These are phyloP conservation scores for Rosa chinensis DNA, from an alignment of 306 rosid species.

Conservation along the genomic window DNA sequence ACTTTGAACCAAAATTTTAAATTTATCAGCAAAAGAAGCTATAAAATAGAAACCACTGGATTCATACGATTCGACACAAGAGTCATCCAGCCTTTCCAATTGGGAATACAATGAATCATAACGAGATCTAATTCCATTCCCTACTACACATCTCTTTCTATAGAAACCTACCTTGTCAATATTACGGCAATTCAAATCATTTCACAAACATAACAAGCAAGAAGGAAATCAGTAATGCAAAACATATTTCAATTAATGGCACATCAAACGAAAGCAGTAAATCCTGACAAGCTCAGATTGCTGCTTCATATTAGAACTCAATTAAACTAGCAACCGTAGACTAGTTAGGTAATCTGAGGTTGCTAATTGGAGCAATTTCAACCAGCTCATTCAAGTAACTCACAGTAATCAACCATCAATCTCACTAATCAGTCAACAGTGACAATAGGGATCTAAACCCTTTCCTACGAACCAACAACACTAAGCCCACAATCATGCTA, in stretches of 20 bases:
- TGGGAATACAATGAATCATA: background rate
- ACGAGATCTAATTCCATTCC: background rate
- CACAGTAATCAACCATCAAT: background rate
- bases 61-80: background rate
- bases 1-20: background rate
- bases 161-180: background rate
- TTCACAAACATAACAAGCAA: background rate
- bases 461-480: background rate
- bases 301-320: background rate
- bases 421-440: background rate
- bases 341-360: background rate
- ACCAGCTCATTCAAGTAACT: background rate
- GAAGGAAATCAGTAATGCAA: background rate
- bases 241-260: background rate
- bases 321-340: background rate
- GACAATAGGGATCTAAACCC: background rate
- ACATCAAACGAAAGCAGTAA: background rate
- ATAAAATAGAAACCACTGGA: background rate
- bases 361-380: background rate
- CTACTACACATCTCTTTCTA: background rate
- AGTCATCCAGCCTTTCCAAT: background rate
- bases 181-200: background rate
- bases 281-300: background rate
- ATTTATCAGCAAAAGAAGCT: background rate
- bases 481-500: background rate